Evolutionary conservation across 805 yeast genomes (phyloP).

Genomic region (Pichia membranifaciens): DNA sequence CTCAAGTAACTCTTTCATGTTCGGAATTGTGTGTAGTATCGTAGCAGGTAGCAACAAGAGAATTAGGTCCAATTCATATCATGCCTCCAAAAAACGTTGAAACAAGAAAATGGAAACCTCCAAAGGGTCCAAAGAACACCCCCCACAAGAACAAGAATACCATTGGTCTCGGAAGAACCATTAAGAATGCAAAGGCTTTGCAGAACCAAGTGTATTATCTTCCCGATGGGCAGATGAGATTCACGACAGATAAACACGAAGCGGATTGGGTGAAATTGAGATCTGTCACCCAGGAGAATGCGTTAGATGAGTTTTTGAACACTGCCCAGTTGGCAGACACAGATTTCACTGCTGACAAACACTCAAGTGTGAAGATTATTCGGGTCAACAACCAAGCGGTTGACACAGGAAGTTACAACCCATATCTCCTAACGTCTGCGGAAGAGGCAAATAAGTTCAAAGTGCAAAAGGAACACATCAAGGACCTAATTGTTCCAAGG

Average conservation of each 20-base stretch:
- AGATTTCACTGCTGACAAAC: slow-evolving; percentile 89
- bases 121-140: slow-evolving; percentile 89
- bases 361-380: slow-evolving; percentile 77
- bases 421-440: slow-evolving; percentile 57
- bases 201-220: slow-evolving; percentile 65
- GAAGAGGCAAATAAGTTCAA: slow-evolving; percentile 57
- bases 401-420: slow-evolving; percentile 46
- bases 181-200: slow-evolving; percentile 63
- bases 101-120: slow-evolving; percentile 76
- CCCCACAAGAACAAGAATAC: slow-evolving; percentile 77
- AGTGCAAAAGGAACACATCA: slow-evolving; percentile 62
- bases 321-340: slow-evolving; percentile 96
- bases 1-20: too few relatives aligned
- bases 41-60: neutral
- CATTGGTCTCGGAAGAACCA: slow-evolving; percentile 80
- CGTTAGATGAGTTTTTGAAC: slow-evolving; percentile 88
- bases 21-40: too few relatives aligned
- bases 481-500: slow-evolving; percentile 78
- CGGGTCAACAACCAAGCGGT: slow-evolving; percentile 70
- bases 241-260: slow-evolving; percentile 79
- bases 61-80: neutral
- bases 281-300: slow-evolving; percentile 91
- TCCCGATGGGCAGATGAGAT: slow-evolving; percentile 86
- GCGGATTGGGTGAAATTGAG: slow-evolving; percentile 86
- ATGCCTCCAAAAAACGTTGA: slow-evolving; percentile 23